Evolutionary conservation across 1,284 basidiomycete genomes (phyloP), one percentile per base, ranked within the genome.

Genomic region (Anthracocystis panici-leucophaei): DNA sequence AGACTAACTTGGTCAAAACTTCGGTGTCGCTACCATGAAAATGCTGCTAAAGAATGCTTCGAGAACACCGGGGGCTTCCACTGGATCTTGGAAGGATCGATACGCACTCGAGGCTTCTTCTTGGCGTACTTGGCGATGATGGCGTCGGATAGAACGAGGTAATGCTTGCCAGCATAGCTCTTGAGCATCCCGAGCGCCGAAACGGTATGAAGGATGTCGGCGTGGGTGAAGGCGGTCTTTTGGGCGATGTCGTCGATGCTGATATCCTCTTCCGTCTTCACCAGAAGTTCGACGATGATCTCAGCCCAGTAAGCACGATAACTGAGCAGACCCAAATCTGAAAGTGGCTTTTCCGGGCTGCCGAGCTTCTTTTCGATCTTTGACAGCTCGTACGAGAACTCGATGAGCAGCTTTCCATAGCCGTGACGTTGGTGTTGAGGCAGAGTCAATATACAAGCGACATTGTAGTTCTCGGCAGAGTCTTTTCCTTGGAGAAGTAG

Each of bases 401-500:
- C 95, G 86, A 99, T 99, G 48, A 99, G 89, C 33, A 97, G 88
- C 84, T 94, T 94, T 62, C 97, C 97, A 86, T 94, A 98, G 1
- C 96, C 96, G 81, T 93, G 92, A 40, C 97, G 91, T 86, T 99
- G 97, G 85, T 98, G 93, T 85, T 99, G 97, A 8, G 97, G 97
- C 41, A 99, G 89, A 11, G 97, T 97, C 71, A 99, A 88, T 87
- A 99, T 98, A 89, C 97, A 99, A 0, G 97, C 96, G 57, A 99
- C 93, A 86, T 99, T 99, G 89, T 99, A 99, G 79, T 91, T 94
- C 83, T 99, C 96, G 16, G 96, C 92, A 7, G 91, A 97, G 85
- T 99, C 97, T 99, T 99, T 87, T 99, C 97, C 84, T 99, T 99
- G 35, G 95, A 97, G 86, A 99, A 99, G 87, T 98, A 99, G 42